Percentiles rank a stretch among this genome's conserved stretches.
phyloP scores from a whole-genome alignment of 2,329 filamentous ascomycete species.

The Ophiostoma angusticollis region DNA sequence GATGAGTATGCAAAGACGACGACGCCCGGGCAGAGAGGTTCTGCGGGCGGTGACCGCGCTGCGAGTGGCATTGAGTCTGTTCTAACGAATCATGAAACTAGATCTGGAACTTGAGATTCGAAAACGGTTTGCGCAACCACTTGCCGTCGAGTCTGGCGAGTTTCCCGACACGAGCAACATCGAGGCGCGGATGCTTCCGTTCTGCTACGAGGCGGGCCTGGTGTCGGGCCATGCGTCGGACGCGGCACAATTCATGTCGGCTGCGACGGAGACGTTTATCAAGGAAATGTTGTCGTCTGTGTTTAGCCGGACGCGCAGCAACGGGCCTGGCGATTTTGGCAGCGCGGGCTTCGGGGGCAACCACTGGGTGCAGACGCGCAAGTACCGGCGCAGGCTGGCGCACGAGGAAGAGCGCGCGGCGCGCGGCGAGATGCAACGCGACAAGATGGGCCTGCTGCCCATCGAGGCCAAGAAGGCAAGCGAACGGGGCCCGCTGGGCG shows the following conservation, averaged over 20 bases:
- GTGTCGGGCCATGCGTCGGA: conserved; percentile 45
- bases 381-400: conserved; percentile 61
- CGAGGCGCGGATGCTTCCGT: conserved; percentile 52
- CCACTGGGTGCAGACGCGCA: conserved; percentile 64
- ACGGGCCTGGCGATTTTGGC: conserved; percentile 49
- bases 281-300: conserved; percentile 52
- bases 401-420: conserved; percentile 61
- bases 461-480: conserved; percentile 66
- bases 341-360: conserved; percentile 52
- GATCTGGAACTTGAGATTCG: conserved; percentile 55
- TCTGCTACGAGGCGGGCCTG: conserved; percentile 55
- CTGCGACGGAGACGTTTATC: conserved; percentile 54
- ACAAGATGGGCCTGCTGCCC: conserved; percentile 66
- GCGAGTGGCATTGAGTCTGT: neutral
- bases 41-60: too few relatives aligned
- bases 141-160: conserved; percentile 56
- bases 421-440: conserved; percentile 60
- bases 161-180: conserved; percentile 54
- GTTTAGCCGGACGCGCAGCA: conserved; percentile 51
- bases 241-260: conserved; percentile 49
- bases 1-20: conserved; percentile 48
- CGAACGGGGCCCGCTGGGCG: conserved; percentile 57
- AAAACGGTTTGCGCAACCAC: conserved; percentile 50
- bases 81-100: conserved; percentile 23
- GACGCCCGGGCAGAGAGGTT: too few relatives aligned